A percentile compares a stretch with the other conserved stretches of the same genome.
phyloP scores from a whole-genome alignment of 768 basidiomycete genomes.

The Cyclocybe cylindracea region DNA sequence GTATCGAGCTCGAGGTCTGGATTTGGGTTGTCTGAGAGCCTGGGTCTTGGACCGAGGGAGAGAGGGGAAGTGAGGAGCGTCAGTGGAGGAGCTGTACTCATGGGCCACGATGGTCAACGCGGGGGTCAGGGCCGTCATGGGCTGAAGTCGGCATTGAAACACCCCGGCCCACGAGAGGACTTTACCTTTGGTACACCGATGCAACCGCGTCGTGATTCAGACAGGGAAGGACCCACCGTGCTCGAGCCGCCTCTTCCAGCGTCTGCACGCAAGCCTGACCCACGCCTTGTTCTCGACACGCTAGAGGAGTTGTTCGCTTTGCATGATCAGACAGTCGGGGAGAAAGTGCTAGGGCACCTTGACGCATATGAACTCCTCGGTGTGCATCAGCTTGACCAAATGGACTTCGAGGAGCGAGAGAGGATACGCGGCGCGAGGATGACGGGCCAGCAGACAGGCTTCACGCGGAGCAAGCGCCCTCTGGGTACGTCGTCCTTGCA shows the following conservation, averaged over 20 bases:
- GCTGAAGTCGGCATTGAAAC: too few relatives aligned
- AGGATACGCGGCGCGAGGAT: slow-evolving; percentile 2
- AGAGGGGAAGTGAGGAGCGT: slow-evolving; percentile 4
- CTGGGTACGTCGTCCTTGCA: slow-evolving; percentile 8
- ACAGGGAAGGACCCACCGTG: background rate
- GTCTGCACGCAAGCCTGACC: slow-evolving; percentile 20
- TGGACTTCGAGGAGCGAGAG: slow-evolving; percentile 20
- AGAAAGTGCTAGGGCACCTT: slow-evolving; percentile 10
- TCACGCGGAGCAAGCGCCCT: slow-evolving; percentile 3
- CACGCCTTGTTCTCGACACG: slow-evolving; percentile 16
- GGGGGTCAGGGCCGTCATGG: too few relatives aligned
- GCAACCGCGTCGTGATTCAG: background rate
- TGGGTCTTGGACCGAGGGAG: background rate
- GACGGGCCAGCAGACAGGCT: slow-evolving; percentile 6
- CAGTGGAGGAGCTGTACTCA: background rate
- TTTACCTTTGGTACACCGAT: background rate
- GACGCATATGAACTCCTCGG: slow-evolving; percentile 20
- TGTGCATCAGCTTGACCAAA: slow-evolving; percentile 21
- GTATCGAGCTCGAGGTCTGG: slow-evolving; percentile 1
- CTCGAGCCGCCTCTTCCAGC: slow-evolving; percentile 11
- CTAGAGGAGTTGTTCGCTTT: slow-evolving; percentile 14
- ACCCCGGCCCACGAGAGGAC: too few relatives aligned
- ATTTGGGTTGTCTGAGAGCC: background rate
- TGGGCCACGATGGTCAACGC: too few relatives aligned
- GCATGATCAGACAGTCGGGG: too few relatives aligned